A percentile compares a stretch with the other conserved stretches of the same genome.
These are phyloP conservation scores for Nannochloropsis gaditana DNA, from an alignment of 108 stramenopile genomes.

Conservation along the genomic window DNA sequence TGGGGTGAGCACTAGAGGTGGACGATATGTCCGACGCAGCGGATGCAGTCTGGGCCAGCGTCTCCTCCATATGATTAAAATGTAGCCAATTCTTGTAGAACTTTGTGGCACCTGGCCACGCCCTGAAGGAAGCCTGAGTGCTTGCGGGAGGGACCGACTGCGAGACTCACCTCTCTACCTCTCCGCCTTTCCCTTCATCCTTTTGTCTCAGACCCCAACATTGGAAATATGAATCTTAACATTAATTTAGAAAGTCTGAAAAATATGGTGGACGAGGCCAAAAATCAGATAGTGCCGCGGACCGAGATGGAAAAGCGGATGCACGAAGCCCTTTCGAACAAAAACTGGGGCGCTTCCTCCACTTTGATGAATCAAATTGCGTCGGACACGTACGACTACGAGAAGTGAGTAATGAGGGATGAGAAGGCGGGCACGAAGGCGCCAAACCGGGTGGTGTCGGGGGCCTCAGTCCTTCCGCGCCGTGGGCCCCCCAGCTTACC, in stretches of 20 bases:
- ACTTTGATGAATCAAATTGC: constrained; percentile 92
- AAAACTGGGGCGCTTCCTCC: constrained; percentile 94
- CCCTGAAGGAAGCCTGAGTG: too few species aligned
- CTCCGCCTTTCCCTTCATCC: too few species aligned
- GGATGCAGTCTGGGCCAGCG: too few species aligned
- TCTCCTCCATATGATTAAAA: too few species aligned
- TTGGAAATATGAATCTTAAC: not conserved
- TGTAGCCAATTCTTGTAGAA: too few species aligned
- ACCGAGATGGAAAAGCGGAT: constrained; percentile 86
- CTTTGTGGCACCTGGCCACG: too few species aligned
- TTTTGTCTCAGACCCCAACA: not conserved
- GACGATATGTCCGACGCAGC: too few species aligned
- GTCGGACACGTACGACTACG: constrained; percentile 80
- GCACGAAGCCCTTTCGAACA: constrained; percentile 91
- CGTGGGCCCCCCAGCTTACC: not conserved
- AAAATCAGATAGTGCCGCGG: constrained; percentile 84
- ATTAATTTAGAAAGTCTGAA: constrained; percentile 22
- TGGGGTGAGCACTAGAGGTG: too few species aligned
- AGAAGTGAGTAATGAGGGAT: constrained; percentile 60
- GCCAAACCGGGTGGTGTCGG: constrained; percentile 53
- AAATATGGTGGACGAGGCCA: constrained; percentile 53
- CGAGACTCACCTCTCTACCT: too few species aligned
- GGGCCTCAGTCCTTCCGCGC: constrained; percentile 39
- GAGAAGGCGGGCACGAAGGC: constrained; percentile 24
- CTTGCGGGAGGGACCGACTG: too few species aligned